Evolutionary conservation across 371 early-diverging fungal species (phyloP).

Genomic region (Apophysomyces sp.): DNA sequence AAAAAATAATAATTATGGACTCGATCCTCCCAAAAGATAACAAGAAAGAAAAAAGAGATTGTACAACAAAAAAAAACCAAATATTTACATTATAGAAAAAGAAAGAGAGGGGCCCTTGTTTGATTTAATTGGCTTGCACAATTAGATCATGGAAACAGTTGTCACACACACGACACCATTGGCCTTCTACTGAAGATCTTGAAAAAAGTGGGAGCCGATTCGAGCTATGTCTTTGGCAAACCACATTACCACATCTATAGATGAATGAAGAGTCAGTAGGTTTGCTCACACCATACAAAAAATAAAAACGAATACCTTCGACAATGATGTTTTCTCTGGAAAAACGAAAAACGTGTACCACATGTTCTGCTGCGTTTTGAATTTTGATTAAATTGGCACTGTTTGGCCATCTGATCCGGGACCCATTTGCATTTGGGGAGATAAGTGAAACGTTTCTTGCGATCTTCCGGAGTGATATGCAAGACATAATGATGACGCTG

Average conservation of each 20-base stretch:
- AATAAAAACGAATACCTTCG: conserved; percentile 15
- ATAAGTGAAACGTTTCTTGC: conserved; percentile 24
- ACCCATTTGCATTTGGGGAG: conserved; percentile 37
- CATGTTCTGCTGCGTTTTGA: conserved; percentile 11
- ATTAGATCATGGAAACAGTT: conserved; percentile 36
- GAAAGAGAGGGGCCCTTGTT: neutral
- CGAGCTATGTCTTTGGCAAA: conserved; percentile 42
- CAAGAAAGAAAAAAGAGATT: neutral
- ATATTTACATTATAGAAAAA: neutral
- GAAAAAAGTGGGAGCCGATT: conserved; percentile 40
- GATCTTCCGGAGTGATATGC: conserved; percentile 25
- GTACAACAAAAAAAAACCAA: neutral
- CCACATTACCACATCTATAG: conserved; percentile 31
- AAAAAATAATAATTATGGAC: too few species aligned
- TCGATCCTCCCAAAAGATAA: neutral
- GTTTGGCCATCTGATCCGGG: conserved; percentile 30
- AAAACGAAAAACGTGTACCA: conserved; percentile 25
- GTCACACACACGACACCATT: conserved; percentile 48
- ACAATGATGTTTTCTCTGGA: conserved; percentile 45
- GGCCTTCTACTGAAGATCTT: conserved; percentile 5
- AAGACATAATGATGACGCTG: conserved; percentile 36
- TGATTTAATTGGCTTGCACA: neutral
- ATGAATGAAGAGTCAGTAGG: neutral
- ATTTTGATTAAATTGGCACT: conserved; percentile 31
- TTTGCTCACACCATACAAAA: neutral